Evolutionary conservation across 495 filamentous ascomycete species (phyloP).

Genomic region (Penicillium steckii): DNA sequence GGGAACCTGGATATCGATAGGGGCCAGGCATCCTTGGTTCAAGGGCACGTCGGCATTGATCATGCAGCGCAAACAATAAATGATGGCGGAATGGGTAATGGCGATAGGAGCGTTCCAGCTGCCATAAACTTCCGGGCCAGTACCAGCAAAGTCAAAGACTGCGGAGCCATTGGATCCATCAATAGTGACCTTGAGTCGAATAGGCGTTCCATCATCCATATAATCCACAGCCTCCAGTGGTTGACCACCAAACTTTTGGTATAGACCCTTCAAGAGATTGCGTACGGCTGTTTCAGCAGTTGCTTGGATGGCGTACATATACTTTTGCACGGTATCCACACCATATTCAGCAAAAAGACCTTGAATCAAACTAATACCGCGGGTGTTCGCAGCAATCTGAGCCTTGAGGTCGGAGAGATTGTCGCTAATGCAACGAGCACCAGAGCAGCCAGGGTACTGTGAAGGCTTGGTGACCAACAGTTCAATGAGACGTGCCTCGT

Average conservation of each 20-base stretch:
- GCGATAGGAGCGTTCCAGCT: constrained; percentile 96
- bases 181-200: constrained; percentile 81
- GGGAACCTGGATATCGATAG: constrained; percentile 84
- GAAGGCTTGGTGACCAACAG: constrained; percentile 82
- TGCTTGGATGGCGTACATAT: constrained; percentile 91
- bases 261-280: constrained; percentile 76
- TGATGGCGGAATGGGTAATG: constrained; percentile 92
- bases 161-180: constrained; percentile 82
- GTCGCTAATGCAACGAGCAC: constrained; percentile 86
- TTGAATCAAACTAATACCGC: constrained; percentile 88
- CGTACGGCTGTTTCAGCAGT: constrained; percentile 88
- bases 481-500: constrained; percentile 83
- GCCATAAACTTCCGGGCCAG: constrained; percentile 89
- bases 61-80: constrained; percentile 91
- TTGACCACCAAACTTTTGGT: constrained; percentile 71
- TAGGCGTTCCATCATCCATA: constrained; percentile 97
- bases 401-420: constrained; percentile 97
- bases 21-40: constrained; percentile 92
- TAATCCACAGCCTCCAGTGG: constrained; percentile 84
- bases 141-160: constrained; percentile 82
- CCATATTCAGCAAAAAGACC: constrained; percentile 86
- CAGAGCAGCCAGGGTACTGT: constrained; percentile 81
- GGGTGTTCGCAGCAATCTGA: constrained; percentile 93
- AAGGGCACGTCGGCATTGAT: constrained; percentile 93
- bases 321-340: constrained; percentile 87